phyloP scores from a whole-genome alignment of 495 filamentous ascomycete species.

The Astrothelium subdiscretum region DNA sequence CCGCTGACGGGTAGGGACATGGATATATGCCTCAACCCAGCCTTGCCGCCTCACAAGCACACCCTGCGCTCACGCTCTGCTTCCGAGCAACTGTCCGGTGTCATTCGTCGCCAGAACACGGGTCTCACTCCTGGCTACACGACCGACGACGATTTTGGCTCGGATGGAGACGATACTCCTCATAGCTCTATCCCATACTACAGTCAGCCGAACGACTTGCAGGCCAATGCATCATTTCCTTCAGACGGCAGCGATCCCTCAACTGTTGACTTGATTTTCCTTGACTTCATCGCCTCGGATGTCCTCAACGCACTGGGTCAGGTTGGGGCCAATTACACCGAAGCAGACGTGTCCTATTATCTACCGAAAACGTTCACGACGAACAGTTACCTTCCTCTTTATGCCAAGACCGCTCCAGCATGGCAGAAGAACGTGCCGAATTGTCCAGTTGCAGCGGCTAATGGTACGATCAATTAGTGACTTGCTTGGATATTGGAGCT shows the following conservation, averaged over 20 bases:
- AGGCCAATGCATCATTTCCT: constrained; percentile 26
- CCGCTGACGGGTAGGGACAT: constrained; percentile 21
- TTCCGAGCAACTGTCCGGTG: constrained; percentile 2
- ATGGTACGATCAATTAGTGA: constrained; percentile 12
- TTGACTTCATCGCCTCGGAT: constrained; percentile 23
- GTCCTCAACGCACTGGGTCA: constrained; percentile 27
- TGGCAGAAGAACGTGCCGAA: constrained; percentile 39
- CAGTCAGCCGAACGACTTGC: constrained; percentile 16
- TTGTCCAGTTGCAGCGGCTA: constrained; percentile 29
- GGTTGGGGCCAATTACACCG: constrained; percentile 31
- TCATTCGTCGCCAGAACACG: constrained; percentile 32
- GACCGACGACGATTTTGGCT: constrained; percentile 34
- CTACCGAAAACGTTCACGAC: constrained; percentile 33
- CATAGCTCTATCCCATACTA: constrained; percentile 23
- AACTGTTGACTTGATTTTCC: constrained; percentile 26
- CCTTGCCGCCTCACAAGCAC: constrained; percentile 10
- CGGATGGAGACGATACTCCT: constrained; percentile 29
- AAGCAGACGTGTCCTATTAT: constrained; percentile 31
- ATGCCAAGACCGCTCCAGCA: constrained; percentile 29
- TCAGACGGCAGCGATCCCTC: constrained; percentile 17
- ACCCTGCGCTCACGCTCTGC: not conserved
- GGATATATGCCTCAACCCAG: constrained; percentile 35
- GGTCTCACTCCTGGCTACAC: constrained; percentile 28
- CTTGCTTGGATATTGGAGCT: not conserved
- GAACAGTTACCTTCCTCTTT: constrained; percentile 38